Percentiles rank a stretch among this genome's conserved stretches.
Evolutionary conservation across 208 protist genomes (phyloP).

Genomic region (Borovskyia barvae): DNA sequence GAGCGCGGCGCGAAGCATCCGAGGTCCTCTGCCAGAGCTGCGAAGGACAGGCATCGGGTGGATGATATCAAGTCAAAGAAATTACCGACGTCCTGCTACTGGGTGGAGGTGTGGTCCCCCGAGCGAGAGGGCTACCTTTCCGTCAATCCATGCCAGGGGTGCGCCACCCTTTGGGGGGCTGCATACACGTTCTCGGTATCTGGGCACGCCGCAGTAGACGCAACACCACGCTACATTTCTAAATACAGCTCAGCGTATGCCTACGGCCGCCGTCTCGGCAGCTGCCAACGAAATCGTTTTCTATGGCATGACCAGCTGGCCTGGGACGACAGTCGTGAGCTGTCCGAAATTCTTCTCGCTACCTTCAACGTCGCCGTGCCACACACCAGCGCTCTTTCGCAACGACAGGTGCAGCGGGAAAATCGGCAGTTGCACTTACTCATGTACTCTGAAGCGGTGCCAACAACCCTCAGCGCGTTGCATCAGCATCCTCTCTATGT

Average conservation of each 20-base stretch:
- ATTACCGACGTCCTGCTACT: constrained; percentile 76
- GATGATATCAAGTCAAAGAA: constrained; percentile 42
- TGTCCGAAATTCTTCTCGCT: constrained; percentile 66
- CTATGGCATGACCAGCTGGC: constrained; percentile 68
- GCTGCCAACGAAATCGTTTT: constrained; percentile 59
- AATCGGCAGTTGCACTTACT: constrained; percentile 71
- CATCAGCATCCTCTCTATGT: constrained; percentile 85
- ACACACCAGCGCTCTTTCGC: constrained; percentile 20
- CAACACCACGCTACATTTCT: constrained; percentile 79
- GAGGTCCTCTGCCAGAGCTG: constrained; percentile 4
- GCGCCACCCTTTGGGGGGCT: constrained; percentile 76
- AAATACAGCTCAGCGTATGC: constrained; percentile 71
- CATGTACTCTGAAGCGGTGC: constrained; percentile 78
- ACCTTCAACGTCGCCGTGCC: constrained; percentile 34
- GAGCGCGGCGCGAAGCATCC: constrained; percentile 4
- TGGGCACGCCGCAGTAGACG: constrained; percentile 68
- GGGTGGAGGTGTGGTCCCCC: constrained; percentile 87
- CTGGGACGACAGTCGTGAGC: constrained; percentile 83
- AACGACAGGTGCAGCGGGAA: constrained; percentile 46
- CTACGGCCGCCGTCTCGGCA: constrained; percentile 56
- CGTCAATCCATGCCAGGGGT: constrained; percentile 77
- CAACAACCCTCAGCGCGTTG: constrained; percentile 72
- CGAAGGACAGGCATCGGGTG: constrained; percentile 1
- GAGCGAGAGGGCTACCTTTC: constrained; percentile 77
- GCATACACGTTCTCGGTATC: constrained; percentile 81